Evolutionary conservation across 2,329 filamentous ascomycete genomes (phyloP).

Genomic region (Pseudogymnoascus sp.): DNA sequence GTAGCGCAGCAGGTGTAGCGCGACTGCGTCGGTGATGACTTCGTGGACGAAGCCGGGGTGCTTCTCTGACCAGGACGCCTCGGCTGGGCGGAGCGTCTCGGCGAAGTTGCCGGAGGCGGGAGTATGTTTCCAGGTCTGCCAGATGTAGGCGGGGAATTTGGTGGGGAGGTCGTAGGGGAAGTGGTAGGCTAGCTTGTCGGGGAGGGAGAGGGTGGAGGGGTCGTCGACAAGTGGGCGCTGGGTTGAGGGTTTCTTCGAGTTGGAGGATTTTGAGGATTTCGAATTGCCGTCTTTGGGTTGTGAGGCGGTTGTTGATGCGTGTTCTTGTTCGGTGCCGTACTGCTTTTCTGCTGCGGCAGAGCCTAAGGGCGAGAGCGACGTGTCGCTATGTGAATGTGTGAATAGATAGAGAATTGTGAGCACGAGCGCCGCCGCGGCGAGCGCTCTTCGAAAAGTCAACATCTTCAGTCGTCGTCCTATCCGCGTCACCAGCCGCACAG

Average conservation of each 20-base stretch:
- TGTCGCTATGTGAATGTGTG: constrained; percentile 46
- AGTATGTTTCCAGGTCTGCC: constrained; percentile 96
- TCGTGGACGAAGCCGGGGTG: constrained; percentile 94
- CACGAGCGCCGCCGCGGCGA: constrained; percentile 62
- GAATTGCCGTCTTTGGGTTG: constrained; percentile 11
- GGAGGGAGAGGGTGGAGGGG: constrained; percentile 38
- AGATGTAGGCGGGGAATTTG: constrained; percentile 96
- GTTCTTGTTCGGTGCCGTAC: constrained; percentile 29
- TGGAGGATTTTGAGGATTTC: not conserved
- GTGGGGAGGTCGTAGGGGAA: constrained; percentile 84
- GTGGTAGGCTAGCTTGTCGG: constrained; percentile 80
- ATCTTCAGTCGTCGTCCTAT: constrained; percentile 40
- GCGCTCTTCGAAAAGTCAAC: constrained; percentile 70
- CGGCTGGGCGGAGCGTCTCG: constrained; percentile 67
- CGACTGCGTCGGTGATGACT: constrained; percentile 87
- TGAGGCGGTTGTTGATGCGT: constrained; percentile 20
- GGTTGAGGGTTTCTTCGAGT: constrained; percentile 51
- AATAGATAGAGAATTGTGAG: constrained; percentile 63
- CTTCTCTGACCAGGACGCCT: constrained; percentile 79
- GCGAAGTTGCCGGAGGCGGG: constrained; percentile 69
- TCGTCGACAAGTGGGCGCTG: constrained; percentile 11
- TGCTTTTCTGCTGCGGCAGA: constrained; percentile 9
- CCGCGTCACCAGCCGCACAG: constrained; percentile 3
- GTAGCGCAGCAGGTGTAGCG: constrained; percentile 70
- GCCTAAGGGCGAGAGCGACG: not conserved